Conservation (phyloP, 2,329 filamentous ascomycete genomes). For the Gnomoniopsis smithogilvyi region DNA sequence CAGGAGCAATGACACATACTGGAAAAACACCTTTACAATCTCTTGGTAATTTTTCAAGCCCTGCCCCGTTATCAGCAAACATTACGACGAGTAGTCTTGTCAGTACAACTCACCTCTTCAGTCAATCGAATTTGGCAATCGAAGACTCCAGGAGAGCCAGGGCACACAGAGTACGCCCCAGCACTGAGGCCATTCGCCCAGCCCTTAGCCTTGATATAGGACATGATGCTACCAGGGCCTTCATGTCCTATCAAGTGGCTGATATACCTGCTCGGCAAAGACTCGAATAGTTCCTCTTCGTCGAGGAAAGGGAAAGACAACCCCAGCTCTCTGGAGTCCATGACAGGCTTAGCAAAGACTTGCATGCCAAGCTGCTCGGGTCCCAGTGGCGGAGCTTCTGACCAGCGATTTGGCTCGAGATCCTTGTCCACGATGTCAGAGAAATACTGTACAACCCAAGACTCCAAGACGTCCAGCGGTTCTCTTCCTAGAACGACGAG, state of each 20-base stretch:
- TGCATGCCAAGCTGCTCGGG: constrained; percentile 57
- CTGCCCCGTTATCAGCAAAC: constrained; percentile 27
- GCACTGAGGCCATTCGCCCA: constrained; percentile 84
- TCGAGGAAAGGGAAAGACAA: constrained; percentile 83
- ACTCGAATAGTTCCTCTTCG: constrained; percentile 74
- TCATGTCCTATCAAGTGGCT: constrained; percentile 90
- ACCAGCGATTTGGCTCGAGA: constrained; percentile 59
- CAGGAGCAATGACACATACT: constrained; percentile 84
- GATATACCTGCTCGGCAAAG: constrained; percentile 80
- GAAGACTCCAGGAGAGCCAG: constrained; percentile 74
- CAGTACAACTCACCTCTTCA: constrained; percentile 59
- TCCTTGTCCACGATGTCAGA: constrained; percentile 79
- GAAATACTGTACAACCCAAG: constrained; percentile 83
- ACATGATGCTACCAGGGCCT: constrained; percentile 86
- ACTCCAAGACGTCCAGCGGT: constrained; percentile 74
- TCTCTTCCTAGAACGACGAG: constrained; percentile 82
- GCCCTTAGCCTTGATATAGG: constrained; percentile 84
- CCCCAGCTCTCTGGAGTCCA: constrained; percentile 78
- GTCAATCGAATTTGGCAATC: constrained; percentile 77
- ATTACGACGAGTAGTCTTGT: constrained; percentile 6
- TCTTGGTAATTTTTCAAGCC: constrained; percentile 77
- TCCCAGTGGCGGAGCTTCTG: constrained; percentile 47
- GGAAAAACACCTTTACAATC: constrained; percentile 79
- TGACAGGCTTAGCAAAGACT: constrained; percentile 86
- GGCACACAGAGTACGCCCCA: constrained; percentile 72